Evolutionary conservation across 345 rosid species (phyloP).

Genomic region (Populus davidiana): DNA sequence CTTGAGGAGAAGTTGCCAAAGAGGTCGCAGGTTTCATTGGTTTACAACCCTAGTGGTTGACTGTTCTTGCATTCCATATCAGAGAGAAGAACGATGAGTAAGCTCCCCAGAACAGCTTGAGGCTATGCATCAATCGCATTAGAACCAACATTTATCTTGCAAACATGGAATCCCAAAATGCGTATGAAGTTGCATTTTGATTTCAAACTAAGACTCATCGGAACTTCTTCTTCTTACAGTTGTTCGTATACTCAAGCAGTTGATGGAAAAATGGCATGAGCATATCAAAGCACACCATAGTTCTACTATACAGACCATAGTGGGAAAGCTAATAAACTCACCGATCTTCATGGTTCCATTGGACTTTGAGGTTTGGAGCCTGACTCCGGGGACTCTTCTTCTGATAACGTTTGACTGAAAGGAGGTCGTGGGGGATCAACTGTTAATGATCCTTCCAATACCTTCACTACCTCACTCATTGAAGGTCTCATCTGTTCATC

Average conservation of each 20-base stretch:
- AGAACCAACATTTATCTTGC: neutral
- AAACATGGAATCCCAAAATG: neutral
- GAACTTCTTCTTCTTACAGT: neutral
- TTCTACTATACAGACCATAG: slow-evolving; percentile 21
- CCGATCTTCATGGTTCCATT: neutral
- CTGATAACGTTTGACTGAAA: slow-evolving; percentile 33
- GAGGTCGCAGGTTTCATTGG: neutral
- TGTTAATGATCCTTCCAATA: slow-evolving; percentile 64
- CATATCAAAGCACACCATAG: slow-evolving; percentile 6
- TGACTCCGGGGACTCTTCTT: slow-evolving; percentile 38
- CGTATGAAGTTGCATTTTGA: neutral
- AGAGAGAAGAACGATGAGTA: neutral
- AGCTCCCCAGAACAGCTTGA: neutral
- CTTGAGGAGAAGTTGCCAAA: neutral
- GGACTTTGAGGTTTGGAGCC: slow-evolving; percentile 25
- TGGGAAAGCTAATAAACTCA: neutral
- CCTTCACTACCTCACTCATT: slow-evolving; percentile 77
- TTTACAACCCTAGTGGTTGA: neutral
- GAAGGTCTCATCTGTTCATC: slow-evolving; percentile 71
- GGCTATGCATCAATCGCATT: neutral
- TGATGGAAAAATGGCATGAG: neutral
- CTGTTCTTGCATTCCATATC: neutral
- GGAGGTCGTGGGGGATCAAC: slow-evolving; percentile 79
- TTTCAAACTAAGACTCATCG: too few relatives aligned
- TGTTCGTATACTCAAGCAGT: neutral